These are phyloP conservation scores for Aspergillus hortae DNA, from an alignment of 2,329 filamentous ascomycete species.

Conservation along the genomic window DNA sequence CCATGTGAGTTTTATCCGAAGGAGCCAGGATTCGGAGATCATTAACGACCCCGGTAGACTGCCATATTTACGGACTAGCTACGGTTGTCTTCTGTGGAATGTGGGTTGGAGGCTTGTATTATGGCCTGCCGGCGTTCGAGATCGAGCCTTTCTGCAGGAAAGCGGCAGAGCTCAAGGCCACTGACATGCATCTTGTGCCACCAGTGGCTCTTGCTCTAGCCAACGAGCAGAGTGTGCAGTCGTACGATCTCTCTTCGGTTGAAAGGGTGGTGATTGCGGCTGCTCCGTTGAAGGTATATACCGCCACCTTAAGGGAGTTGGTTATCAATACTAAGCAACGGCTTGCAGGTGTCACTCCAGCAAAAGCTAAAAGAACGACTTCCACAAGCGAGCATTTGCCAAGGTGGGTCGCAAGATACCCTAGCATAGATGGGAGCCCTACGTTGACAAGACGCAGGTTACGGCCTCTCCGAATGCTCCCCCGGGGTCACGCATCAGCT, in stretches of 20 bases:
- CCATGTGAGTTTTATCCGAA: constrained; percentile 11
- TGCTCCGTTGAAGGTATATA: constrained; percentile 15
- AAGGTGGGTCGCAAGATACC: constrained; percentile 9
- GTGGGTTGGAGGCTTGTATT: constrained; percentile 16
- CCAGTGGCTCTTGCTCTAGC: constrained; percentile 16
- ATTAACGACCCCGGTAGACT: constrained; percentile 9
- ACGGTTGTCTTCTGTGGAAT: constrained; percentile 15
- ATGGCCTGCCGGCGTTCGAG: constrained; percentile 14
- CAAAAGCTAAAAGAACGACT: constrained; percentile 14
- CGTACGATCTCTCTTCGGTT: constrained; percentile 11
- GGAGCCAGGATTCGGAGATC: too few species aligned
- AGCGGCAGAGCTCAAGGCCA: constrained; percentile 16
- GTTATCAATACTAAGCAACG: too few species aligned
- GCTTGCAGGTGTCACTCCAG: constrained; percentile 13
- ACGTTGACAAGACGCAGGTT: constrained; percentile 5
- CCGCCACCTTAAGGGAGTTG: too few species aligned
- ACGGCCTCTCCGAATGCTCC: constrained; percentile 16
- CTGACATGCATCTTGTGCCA: constrained; percentile 18
- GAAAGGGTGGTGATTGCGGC: constrained; percentile 18
- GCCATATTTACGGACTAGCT: constrained; percentile 17
- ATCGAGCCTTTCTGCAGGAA: constrained; percentile 15
- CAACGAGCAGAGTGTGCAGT: constrained; percentile 10
- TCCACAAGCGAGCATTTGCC: constrained; percentile 14
- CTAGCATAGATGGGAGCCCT: not conserved
- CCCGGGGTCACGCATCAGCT: constrained; percentile 15